Evolutionary conservation across 192 early-diverging fungal species (phyloP).

Genomic region (Backusella australiensis): DNA sequence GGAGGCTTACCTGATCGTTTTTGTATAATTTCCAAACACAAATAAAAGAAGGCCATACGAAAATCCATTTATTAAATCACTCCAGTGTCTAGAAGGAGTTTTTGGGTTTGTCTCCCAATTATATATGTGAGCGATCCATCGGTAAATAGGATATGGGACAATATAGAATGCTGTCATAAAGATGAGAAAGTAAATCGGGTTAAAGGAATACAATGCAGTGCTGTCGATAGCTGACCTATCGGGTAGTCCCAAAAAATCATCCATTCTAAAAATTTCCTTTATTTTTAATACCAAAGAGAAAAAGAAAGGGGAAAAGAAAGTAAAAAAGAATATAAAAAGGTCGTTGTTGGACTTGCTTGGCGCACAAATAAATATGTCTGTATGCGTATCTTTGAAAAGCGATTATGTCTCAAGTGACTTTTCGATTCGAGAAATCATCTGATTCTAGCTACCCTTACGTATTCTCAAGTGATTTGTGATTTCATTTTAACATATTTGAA

Average conservation of each 20-base stretch:
- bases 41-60: constrained; percentile 67
- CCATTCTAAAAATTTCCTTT: not conserved
- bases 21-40: constrained; percentile 68
- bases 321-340: constrained; percentile 2
- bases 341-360: not conserved
- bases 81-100: constrained; percentile 60
- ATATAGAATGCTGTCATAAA: constrained; percentile 53
- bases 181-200: constrained; percentile 48
- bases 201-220: constrained; percentile 41
- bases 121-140: constrained; percentile 57
- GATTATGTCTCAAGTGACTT: not conserved
- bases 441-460: not conserved
- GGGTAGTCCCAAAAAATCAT: not conserved
- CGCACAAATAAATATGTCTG: not conserved
- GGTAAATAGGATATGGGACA: constrained; percentile 52
- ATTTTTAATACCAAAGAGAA: not conserved
- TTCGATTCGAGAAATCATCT: not conserved
- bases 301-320: not conserved
- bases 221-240: constrained; percentile 1
- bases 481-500: no score
- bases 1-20: constrained; percentile 20
- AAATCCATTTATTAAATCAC: constrained; percentile 55
- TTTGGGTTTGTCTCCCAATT: constrained; percentile 68
- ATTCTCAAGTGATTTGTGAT: not conserved
- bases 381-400: not conserved